Base-by-base conservation (phyloP, 352 stramenopile species). In the Phytophthora tubulina region DNA sequence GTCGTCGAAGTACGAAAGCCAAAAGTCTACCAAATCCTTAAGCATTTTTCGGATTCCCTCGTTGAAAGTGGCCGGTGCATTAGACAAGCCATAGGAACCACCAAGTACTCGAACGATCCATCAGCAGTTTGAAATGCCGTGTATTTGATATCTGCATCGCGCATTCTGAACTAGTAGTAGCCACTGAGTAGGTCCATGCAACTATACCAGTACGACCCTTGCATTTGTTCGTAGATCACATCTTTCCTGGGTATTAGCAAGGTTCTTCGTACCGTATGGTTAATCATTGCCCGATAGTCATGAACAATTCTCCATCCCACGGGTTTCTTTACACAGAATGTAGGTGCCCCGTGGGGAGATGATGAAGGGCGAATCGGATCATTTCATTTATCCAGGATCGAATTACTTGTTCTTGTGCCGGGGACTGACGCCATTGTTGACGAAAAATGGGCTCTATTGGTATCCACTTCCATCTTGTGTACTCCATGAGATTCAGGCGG, bases 261-360 rank as follows among this genome's bases (percentile, higher is more conserved):
- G 10, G 32, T 63, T 38, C 55, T 5, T 15, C 50, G 38, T 38
- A 61, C 17, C 4, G 52, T 63, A 15, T 67, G 48, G 8, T 61
- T 50, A 27, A 65, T 67, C 33, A 70, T 65, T 30, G 36, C 55
- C 6, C 60, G 45, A 15, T 51, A 75, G 50, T 63, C 73, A 17
- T 80, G 69, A 27, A 78, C 56, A 46, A 80, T 80, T 2, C 68
- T 14, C 69, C 73, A 75, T 8, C 67, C 69, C n/a, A 67, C 59
- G 3, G 63, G 44, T 39, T 80, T 70, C 46, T 70, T 70, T 3
- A 79, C 62, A 42, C 66, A 75, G 45, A 79, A 21, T 21, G 21
- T 21, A 21, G 21, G 21, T 21, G 21, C 21, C 21, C 21, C 21
- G 21, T 21, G 21, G 63, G 72, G 59, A 6, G 59, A 73, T 4